Evolutionary conservation across 306 rosid species (phyloP), one percentile per base, ranked within the genome.

Genomic region (Acacia crassicarpa): DNA sequence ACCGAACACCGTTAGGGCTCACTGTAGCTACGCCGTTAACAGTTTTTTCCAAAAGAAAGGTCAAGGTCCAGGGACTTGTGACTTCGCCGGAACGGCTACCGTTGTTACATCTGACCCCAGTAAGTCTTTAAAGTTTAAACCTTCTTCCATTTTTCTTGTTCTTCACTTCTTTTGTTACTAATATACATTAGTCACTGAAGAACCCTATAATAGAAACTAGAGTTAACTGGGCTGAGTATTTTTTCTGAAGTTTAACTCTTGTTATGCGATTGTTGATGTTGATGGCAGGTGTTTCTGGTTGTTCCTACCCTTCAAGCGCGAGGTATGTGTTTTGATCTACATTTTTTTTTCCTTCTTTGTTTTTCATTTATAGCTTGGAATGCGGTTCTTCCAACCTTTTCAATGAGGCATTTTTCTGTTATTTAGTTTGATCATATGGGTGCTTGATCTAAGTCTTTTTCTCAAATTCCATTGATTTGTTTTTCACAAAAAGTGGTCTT

Each of bases 41-140:
- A 94, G 98, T 88, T 94, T 77, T 41, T 94, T 88, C 86, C 98
- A 94, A 16, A 90, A 19, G 84, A 94, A 92, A 79, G 94, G 95
- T 40, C 98, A 92, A 83, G 68, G 73, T 10, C 76, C 14, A 10
- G 92, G 91, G 9, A 17, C 98, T n/a, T 94, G 98, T 80, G 98
- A 92, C n/a, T 94, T 94, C 77, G 74, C 95, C 9, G 95, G 92
- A 80, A 72, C 94, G 0, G 97, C 98, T 9, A 38, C 83, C 45
- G 32, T 80, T 44, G 22, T 66, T 54, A 0, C 92, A 54, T 40
- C 94, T 78, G 91, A 94, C 89, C 98, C 98, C 35, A 94, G 98
- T 94, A 79, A 88, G 84, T 44, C 15, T 32, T 13, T n/a, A 15
- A 25, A 54, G 20, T 33, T 13, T 25, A 15, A 46, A 48, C 17